Conservation (phyloP, 2,329 filamentous ascomycete genomes). For the Pseudogymnoascus sp. region DNA sequence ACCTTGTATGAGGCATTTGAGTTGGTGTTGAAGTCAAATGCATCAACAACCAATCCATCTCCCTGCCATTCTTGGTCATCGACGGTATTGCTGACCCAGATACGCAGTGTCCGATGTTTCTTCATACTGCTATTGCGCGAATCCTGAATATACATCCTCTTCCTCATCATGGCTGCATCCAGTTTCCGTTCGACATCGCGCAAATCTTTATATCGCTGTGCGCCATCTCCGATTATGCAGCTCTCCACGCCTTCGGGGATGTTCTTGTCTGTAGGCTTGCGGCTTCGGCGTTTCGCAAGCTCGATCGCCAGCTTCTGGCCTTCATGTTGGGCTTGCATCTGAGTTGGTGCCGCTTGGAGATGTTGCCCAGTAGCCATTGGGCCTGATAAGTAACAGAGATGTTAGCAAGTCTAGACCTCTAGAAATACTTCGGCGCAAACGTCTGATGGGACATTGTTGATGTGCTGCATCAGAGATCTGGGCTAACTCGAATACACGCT, state of each 20-base stretch:
- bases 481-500: slow-evolving; percentile 4
- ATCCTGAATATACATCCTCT: slow-evolving; percentile 84
- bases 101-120: slow-evolving; percentile 74
- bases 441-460: slow-evolving; percentile 1
- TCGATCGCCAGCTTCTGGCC: slow-evolving; percentile 48
- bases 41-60: slow-evolving; percentile 57
- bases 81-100: slow-evolving; percentile 92
- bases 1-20: slow-evolving; percentile 76
- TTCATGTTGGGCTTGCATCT: slow-evolving; percentile 42
- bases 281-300: slow-evolving; percentile 68
- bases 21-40: slow-evolving; percentile 73
- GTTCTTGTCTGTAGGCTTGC: slow-evolving; percentile 90
- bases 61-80: slow-evolving; percentile 93
- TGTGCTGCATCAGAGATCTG: slow-evolving; percentile 1
- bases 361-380: slow-evolving; percentile 26
- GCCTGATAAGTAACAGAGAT: slow-evolving; percentile 16
- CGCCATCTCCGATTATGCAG: slow-evolving; percentile 71
- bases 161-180: slow-evolving; percentile 89
- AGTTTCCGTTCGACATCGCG: slow-evolving; percentile 80
- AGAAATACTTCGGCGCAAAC: slow-evolving; percentile 2
- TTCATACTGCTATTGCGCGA: slow-evolving; percentile 66
- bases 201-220: slow-evolving; percentile 71
- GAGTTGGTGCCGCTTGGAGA: slow-evolving; percentile 37
- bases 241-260: slow-evolving; percentile 85
- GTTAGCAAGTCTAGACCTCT: slow-evolving; percentile 7